Base-by-base conservation (phyloP, 1,284 basidiomycete genomes). In the Ustilago nuda region DNA sequence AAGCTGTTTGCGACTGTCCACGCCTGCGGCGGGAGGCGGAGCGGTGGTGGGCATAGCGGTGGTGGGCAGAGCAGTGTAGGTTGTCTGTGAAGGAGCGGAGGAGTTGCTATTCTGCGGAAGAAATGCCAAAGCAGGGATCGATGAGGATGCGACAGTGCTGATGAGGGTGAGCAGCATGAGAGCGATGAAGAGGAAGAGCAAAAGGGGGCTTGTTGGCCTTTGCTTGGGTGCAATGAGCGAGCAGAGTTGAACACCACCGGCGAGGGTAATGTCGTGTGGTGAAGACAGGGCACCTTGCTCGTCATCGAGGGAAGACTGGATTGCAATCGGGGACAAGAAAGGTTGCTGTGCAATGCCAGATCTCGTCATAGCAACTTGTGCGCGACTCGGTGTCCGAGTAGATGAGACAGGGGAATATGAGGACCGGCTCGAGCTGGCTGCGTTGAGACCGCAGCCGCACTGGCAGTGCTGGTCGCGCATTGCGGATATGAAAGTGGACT, bases 381-480 rank as follows among this genome's bases (percentile, higher is more conserved):
- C 46, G 43, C 35, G 52, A 39, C 15, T 50, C 45, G 41, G 53
- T 12, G 17, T 37, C 27, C 23, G 61, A 46, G 43, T 8, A 12
- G 41, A 36, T 48, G 32, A 2, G 15, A 4, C 9, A 12, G 41
- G 15, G 2, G 41, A 46, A 23, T 35, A 27, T 30, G 46, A 39
- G 12, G 50, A 2, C 3, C 64, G 61, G 37, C 70, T 72, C 5
- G 70, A 67, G 61, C 70, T 64, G 50, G 70, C 63, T 19, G 70
- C 65, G 27, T 60, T 50, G n/a, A 55, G 36, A 27, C 65, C 61
- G 51, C 70, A 72, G 55, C 70, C 70, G 27, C 70, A 72, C 1
- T 8, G 50, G 55, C 70, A 72, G 13, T 23, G 43, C 4, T 36
- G 56, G 11, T 72, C 70, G 43, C 54, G 58, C 68, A 71, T 71